A percentile compares a stretch with the other conserved stretches of the same genome.
Evolutionary conservation across 495 filamentous ascomycete genomes (phyloP).

Genomic region (Annulohypoxylon moriforme): DNA sequence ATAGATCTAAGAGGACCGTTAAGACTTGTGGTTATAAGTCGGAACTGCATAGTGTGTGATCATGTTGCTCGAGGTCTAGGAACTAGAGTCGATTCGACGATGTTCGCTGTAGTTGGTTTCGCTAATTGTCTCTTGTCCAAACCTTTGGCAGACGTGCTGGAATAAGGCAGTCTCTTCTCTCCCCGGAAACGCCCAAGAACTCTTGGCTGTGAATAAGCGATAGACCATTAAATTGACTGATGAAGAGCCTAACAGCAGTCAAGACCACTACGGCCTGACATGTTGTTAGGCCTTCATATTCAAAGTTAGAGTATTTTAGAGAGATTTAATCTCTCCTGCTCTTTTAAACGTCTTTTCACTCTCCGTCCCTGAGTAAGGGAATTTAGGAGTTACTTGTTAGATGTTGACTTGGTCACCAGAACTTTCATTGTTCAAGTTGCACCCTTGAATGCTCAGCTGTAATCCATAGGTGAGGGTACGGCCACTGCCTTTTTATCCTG

Average conservation of each 20-base stretch:
- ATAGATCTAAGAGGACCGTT: slow-evolving; percentile 11
- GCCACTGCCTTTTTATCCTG: slow-evolving; percentile 36
- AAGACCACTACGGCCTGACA: slow-evolving; percentile 16
- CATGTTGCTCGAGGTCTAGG: slow-evolving; percentile 38
- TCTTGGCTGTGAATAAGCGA: slow-evolving; percentile 39
- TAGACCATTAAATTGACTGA: slow-evolving; percentile 40
- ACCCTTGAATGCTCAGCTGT: slow-evolving; percentile 39
- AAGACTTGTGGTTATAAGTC: slow-evolving; percentile 25
- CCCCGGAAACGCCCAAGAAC: slow-evolving; percentile 30
- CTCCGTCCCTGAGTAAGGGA: slow-evolving; percentile 44
- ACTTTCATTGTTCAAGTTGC: slow-evolving; percentile 44
- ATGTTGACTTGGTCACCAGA: slow-evolving; percentile 44
- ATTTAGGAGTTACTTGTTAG: slow-evolving; percentile 50
- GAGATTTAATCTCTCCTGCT: slow-evolving; percentile 36
- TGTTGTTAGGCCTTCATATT: slow-evolving; percentile 38
- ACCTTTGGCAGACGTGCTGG: slow-evolving; percentile 33
- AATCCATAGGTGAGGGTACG: slow-evolving; percentile 38
- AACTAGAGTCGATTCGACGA: slow-evolving; percentile 29
- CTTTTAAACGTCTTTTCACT: slow-evolving; percentile 40
- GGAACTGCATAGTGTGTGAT: slow-evolving; percentile 23
- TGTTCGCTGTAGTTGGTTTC: slow-evolving; percentile 29
- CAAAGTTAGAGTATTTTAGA: slow-evolving; percentile 34
- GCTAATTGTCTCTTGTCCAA: slow-evolving; percentile 40
- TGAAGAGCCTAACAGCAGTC: slow-evolving; percentile 37
- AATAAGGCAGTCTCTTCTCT: slow-evolving; percentile 16